These are phyloP conservation scores for Nothophaeocryptopus gaeumannii DNA, from an alignment of 2,329 filamentous ascomycete species.

Conservation along the genomic window DNA sequence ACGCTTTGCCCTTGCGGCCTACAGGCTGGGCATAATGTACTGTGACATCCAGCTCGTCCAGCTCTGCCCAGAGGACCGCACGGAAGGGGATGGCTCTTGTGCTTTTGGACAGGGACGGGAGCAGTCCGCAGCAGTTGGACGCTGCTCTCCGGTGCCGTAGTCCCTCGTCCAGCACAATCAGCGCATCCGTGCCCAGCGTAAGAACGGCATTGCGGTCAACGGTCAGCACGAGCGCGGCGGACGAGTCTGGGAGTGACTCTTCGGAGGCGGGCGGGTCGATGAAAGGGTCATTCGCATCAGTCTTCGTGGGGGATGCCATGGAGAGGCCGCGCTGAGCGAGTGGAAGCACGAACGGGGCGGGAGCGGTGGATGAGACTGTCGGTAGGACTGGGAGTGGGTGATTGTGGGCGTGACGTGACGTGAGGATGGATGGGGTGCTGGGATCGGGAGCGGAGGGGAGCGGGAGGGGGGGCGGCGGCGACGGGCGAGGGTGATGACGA, in stretches of 20 bases:
- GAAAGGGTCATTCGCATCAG: too few species aligned
- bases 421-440: too few species aligned
- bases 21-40: constrained; percentile 70
- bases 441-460: too few species aligned
- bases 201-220: constrained; percentile 60
- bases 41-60: constrained; percentile 58
- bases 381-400: too few species aligned
- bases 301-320: too few species aligned
- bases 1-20: constrained; percentile 50
- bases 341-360: too few species aligned
- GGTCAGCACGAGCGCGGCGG: constrained; percentile 25
- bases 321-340: too few species aligned
- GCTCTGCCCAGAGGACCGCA: constrained; percentile 78
- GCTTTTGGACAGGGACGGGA: constrained; percentile 45
- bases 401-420: too few species aligned
- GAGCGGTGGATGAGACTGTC: too few species aligned
- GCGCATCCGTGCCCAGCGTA: constrained; percentile 58
- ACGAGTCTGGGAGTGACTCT: not conserved
- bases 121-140: constrained; percentile 56
- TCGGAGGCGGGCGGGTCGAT: too few species aligned
- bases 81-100: constrained; percentile 69
- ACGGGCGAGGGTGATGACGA: too few species aligned
- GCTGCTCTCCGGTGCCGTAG: constrained; percentile 46
- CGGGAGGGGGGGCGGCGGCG: too few species aligned
- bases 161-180: constrained; percentile 60